A percentile compares a stretch with the other conserved stretches of the same genome.
phyloP scores from a whole-genome alignment of 306 rosid species.

The Canavalia gladiata region DNA sequence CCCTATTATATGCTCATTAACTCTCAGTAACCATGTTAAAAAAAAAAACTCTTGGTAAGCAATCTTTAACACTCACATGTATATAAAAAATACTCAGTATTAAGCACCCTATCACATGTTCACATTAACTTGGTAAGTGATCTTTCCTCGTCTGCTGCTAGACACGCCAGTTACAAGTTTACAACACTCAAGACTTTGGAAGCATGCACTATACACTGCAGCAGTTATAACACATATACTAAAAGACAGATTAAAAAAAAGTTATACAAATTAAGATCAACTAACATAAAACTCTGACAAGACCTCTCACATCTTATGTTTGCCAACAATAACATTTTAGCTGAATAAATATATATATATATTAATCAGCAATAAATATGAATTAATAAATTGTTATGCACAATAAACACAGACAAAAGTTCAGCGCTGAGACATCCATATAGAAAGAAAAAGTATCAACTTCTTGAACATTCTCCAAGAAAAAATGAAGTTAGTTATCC shows the following conservation, averaged over 20 bases:
- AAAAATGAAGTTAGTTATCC: slow-evolving; percentile 19
- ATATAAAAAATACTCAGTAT: background rate
- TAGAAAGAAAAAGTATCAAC: slow-evolving; percentile 29
- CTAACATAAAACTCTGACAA: background rate
- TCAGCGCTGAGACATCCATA: background rate
- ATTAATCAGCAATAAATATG: background rate
- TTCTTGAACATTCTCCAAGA: slow-evolving; percentile 8
- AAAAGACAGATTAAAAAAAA: background rate
- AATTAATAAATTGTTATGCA: background rate
- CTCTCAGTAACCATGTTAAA: background rate
- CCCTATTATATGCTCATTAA: background rate
- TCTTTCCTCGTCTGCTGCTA: background rate
- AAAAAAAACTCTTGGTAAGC: too few relatives aligned
- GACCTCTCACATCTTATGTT: background rate
- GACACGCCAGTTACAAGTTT: background rate
- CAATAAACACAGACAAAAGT: background rate
- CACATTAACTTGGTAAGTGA: background rate
- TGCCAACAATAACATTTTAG: background rate
- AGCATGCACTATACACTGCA: background rate
- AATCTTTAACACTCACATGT: background rate
- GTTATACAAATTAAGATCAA: slow-evolving; percentile 5
- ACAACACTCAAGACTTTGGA: too few relatives aligned
- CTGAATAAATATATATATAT: background rate
- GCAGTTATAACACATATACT: background rate
- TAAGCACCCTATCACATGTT: slow-evolving; percentile 11